These are phyloP conservation scores for Mortierella claussenii DNA, from an alignment of 192 early-diverging fungal species.

Conservation along the genomic window DNA sequence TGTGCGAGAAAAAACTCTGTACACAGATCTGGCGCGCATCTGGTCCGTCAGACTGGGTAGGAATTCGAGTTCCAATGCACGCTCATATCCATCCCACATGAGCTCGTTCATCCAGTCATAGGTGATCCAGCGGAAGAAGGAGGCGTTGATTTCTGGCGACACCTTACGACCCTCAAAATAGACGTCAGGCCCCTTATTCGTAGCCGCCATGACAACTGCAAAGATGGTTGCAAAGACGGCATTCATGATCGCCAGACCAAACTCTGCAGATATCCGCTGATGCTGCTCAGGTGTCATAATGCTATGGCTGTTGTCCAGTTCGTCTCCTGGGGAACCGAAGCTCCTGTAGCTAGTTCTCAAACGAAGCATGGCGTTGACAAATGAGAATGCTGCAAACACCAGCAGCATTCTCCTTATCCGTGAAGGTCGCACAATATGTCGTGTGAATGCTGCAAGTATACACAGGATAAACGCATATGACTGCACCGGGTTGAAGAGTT, in stretches of 20 bases:
- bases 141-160: conserved; percentile 36
- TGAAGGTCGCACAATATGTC: conserved; percentile 45
- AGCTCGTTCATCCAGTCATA: conserved; percentile 48
- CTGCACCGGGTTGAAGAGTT: neutral
- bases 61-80: conserved; percentile 23
- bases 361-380: conserved; percentile 28
- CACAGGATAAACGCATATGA: conserved; percentile 46
- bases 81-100: conserved; percentile 43
- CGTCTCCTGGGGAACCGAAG: conserved; percentile 1
- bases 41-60: conserved; percentile 43
- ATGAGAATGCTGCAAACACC: conserved; percentile 29
- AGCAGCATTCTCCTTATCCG: conserved; percentile 49
- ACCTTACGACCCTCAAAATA: conserved; percentile 37
- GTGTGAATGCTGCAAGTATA: conserved; percentile 44
- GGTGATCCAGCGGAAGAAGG: conserved; percentile 46
- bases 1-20: conserved; percentile 39
- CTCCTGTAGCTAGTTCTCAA: conserved; percentile 19
- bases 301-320: conserved; percentile 10
- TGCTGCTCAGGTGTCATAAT: conserved; percentile 10
- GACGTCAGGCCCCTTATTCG: conserved; percentile 33
- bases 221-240: conserved; percentile 17
- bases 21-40: conserved; percentile 50
- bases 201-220: conserved; percentile 15
- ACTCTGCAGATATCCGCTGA: conserved; percentile 13
- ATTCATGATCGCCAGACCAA: conserved; percentile 24